Conservation (phyloP, 495 filamentous ascomycete species). For the Staphylotrichum tortipilum region DNA sequence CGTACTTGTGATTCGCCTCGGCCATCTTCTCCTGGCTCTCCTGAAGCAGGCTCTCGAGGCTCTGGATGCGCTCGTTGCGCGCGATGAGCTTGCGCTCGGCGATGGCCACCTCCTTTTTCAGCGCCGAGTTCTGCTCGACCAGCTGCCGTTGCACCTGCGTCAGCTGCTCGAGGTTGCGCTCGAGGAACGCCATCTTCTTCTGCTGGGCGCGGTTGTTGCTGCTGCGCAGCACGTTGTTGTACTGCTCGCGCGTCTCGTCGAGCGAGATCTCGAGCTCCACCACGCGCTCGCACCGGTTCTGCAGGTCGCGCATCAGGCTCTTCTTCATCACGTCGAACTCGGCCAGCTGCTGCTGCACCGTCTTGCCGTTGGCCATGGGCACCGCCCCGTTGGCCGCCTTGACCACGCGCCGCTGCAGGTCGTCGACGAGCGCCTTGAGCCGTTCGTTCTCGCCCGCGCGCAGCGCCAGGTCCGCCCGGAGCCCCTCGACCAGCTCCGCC, state of each 20-base stretch:
- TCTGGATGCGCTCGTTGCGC: constrained; percentile 90
- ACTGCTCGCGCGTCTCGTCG: constrained; percentile 95
- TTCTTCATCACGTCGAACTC: constrained; percentile 99
- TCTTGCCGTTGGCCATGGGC: constrained; percentile 68
- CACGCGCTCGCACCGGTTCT: constrained; percentile 95
- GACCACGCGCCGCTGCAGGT: constrained; percentile 60
- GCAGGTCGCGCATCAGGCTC: constrained; percentile 94
- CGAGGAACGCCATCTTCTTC: constrained; percentile 99
- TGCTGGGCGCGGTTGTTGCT: constrained; percentile 97
- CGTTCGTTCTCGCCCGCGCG: constrained; percentile 70
- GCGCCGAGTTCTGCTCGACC: constrained; percentile 88
- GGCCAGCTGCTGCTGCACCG: constrained; percentile 92
- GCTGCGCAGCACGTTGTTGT: constrained; percentile 91
- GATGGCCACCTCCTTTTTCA: constrained; percentile 99
- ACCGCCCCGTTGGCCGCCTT: constrained; percentile 48
- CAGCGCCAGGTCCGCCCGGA: constrained; percentile 60
- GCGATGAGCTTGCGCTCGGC: constrained; percentile 95
- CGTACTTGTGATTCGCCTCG: constrained; percentile 88
- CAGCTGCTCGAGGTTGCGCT: constrained; percentile 94
- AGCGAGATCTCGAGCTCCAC: constrained; percentile 96
- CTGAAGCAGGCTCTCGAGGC: constrained; percentile 81
- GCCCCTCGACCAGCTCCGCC: constrained; percentile 57
- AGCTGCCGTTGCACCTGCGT: constrained; percentile 95
- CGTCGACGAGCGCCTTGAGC: constrained; percentile 66
- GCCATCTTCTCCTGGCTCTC: constrained; percentile 97